Evolutionary conservation across 208 protist species (phyloP).

Genomic region (Wallacemonas sp.): DNA sequence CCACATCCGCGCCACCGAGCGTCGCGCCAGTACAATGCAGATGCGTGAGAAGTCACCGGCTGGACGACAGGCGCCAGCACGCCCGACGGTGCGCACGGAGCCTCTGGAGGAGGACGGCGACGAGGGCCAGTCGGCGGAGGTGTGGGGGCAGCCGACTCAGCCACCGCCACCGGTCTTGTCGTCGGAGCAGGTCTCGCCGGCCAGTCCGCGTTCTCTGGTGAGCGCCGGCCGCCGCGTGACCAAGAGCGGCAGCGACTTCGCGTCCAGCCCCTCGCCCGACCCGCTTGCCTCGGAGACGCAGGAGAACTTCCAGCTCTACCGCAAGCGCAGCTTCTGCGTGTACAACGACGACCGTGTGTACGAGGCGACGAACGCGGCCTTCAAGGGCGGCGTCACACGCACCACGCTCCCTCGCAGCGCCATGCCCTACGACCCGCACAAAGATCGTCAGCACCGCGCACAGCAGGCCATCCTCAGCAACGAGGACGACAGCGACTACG

Average conservation of each 20-base stretch:
- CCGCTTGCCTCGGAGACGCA: neutral
- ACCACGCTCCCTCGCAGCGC: conserved; percentile 9
- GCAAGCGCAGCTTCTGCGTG: conserved; percentile 12
- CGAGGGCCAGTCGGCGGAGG: neutral
- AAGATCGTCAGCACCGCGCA: conserved; percentile 3
- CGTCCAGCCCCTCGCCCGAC: neutral
- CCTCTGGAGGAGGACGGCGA: neutral
- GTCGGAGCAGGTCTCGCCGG: conserved; percentile 6
- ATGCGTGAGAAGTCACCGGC: conserved; percentile 3
- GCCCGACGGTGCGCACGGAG: neutral
- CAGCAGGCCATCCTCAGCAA: neutral
- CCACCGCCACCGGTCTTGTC: neutral
- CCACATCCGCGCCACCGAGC: neutral
- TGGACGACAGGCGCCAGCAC: no score
- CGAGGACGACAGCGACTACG: conserved; percentile 1
- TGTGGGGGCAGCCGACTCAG: neutral
- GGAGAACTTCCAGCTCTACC: conserved; percentile 7
- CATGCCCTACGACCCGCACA: conserved; percentile 12
- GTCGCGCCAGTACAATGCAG: neutral
- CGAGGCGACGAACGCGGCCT: conserved; percentile 7
- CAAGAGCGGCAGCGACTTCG: neutral
- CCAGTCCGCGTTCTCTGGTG: neutral
- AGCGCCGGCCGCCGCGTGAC: neutral
- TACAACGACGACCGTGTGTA: conserved; percentile 3
- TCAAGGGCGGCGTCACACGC: neutral